Conservation (phyloP, 2,329 filamentous ascomycete genomes). For the Macrophomina phaseolina region DNA sequence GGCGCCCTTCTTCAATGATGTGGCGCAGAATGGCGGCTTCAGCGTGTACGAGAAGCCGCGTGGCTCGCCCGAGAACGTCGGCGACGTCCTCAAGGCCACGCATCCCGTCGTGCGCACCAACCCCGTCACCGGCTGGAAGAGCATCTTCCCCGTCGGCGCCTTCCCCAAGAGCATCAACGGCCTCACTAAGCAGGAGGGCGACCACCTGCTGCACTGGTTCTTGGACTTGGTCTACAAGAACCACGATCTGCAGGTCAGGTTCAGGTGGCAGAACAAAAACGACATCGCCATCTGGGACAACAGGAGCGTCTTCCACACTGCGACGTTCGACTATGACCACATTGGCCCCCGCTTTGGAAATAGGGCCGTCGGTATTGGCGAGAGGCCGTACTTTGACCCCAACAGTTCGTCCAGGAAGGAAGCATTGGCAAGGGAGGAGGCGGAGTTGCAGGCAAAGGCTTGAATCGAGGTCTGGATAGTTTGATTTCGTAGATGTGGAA, state of each 20-base stretch:
- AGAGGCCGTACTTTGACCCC: conserved; percentile 60
- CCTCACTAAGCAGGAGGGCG: conserved; percentile 50
- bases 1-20: conserved; percentile 51
- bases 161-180: conserved; percentile 48
- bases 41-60: conserved; percentile 55
- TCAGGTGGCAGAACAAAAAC: conserved; percentile 57
- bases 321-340: conserved; percentile 66
- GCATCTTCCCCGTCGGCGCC: conserved; percentile 52
- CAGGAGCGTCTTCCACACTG: conserved; percentile 63
- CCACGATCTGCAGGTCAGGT: conserved; percentile 58
- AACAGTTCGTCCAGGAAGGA: conserved; percentile 55
- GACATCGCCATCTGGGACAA: conserved; percentile 72
- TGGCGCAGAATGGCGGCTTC: conserved; percentile 50
- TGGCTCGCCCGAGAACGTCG: conserved; percentile 62
- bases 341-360: conserved; percentile 59
- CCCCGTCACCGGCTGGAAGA: conserved; percentile 68
- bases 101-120: conserved; percentile 67
- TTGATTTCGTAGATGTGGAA: neutral
- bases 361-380: conserved; percentile 61
- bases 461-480: neutral
- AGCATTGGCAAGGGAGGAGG: conserved; percentile 37
- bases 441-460: neutral
- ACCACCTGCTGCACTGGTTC: conserved; percentile 52
- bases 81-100: conserved; percentile 54
- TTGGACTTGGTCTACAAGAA: conserved; percentile 51